Evolutionary conservation across 2,329 filamentous ascomycete species (phyloP).

Genomic region (Colletotrichum sp.): DNA sequence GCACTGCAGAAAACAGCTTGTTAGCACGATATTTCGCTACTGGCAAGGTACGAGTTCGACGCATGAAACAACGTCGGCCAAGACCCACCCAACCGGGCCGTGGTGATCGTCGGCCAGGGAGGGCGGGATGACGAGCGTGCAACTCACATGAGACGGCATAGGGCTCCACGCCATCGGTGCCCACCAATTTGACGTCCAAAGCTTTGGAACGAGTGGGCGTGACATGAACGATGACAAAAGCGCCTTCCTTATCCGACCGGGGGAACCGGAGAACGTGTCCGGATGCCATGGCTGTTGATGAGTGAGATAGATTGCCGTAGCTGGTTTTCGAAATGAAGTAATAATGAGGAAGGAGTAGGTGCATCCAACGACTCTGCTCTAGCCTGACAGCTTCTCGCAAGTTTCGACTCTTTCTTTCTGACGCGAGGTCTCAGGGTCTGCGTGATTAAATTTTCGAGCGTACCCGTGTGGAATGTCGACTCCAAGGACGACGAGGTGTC

Average conservation of each 20-base stretch:
- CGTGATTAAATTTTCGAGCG: not conserved
- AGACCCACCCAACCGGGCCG: slow-evolving; percentile 16
- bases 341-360: not conserved
- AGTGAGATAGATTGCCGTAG: not conserved
- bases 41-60: slow-evolving; percentile 5
- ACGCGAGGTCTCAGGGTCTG: not conserved
- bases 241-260: slow-evolving; percentile 54
- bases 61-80: slow-evolving; percentile 23
- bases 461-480: not conserved
- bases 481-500: not conserved
- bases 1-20: slow-evolving; percentile 15
- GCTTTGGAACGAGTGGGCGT: slow-evolving; percentile 50
- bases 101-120: slow-evolving; percentile 14
- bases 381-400: not conserved
- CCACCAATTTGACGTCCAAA: slow-evolving; percentile 70
- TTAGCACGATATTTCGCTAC: not conserved
- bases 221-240: slow-evolving; percentile 66
- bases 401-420: not conserved
- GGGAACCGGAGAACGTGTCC: slow-evolving; percentile 59
- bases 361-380: not conserved
- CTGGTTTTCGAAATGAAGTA: not conserved
- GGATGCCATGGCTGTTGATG: slow-evolving; percentile 7
- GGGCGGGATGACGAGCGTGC: slow-evolving; percentile 15
- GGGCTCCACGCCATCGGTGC: slow-evolving; percentile 68
- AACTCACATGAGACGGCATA: slow-evolving; percentile 63